Conservation (phyloP, 2,329 filamentous ascomycete genomes). For the Chlorencoelia australis region DNA sequence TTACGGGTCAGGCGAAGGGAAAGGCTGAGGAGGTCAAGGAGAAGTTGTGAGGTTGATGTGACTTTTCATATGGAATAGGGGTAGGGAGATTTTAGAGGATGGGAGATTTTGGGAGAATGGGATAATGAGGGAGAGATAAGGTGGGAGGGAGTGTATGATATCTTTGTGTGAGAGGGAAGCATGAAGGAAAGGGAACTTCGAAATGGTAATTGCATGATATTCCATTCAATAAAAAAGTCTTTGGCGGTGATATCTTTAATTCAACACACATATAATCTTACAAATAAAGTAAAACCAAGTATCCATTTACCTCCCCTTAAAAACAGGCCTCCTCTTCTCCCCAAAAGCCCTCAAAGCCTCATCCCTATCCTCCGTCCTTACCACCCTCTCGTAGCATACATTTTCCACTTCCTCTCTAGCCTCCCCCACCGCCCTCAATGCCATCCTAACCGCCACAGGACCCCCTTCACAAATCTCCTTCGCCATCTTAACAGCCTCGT, state of each 20-base stretch:
- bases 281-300: too few species aligned
- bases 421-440: constrained; percentile 66
- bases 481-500: constrained; percentile 69
- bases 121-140: too few species aligned
- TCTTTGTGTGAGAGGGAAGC: too few species aligned
- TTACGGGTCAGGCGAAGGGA: constrained; percentile 29
- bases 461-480: constrained; percentile 82
- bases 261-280: too few species aligned
- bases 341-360: constrained; percentile 83
- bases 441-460: constrained; percentile 72
- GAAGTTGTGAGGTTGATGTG: constrained; percentile 21
- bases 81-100: not conserved
- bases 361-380: constrained; percentile 74
- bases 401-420: constrained; percentile 72
- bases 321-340: constrained; percentile 63
- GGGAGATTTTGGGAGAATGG: too few species aligned
- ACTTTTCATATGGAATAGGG: not conserved
- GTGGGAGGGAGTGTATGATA: too few species aligned
- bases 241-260: too few species aligned
- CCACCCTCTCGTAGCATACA: constrained; percentile 72
- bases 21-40: constrained; percentile 33
- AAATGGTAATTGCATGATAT: too few species aligned
- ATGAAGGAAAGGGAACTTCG: too few species aligned
- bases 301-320: constrained; percentile 44
- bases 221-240: too few species aligned